Base-by-base conservation (phyloP, 805 yeast species). In the Candida ipomoeae region DNA sequence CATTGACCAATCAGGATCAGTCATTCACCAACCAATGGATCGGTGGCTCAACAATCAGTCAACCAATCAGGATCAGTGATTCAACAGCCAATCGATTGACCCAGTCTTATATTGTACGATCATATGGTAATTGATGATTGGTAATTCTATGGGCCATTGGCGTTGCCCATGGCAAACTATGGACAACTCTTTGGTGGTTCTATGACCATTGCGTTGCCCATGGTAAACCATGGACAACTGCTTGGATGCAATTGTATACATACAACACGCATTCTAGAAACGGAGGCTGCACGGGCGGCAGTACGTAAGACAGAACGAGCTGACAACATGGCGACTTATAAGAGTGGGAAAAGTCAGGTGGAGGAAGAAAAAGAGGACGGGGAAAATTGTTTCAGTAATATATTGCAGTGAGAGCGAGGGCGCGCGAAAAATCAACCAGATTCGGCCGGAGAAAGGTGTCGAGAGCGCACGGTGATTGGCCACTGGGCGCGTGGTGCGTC, bases 251-350 rank as follows among this genome's bases (percentile, higher is more conserved):
- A 36, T 43, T 20, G 29, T 26, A 40, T 48, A 63, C 66, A 57
- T 64, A 65, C 67, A 52, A 60, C 51, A 60, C 69, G 66, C 67
- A 63, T 54, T 57, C 61, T 57, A 54, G 61, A 57, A 44, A 57
- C 60, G 52, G 61, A 44, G 46, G 85, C 85, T 68, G 89, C 79
- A 79, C 89, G 86, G 71, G 88, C 81, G 71, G 89, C 89, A 70
- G 88, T 81, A 79, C 91, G 87, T 73, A 85, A 79, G 76, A 83
- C 81, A 74, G 90, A 82, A 82, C 94, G 89, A 70, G 84, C 81
- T 67, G 91, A 84, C 79, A 87, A 85, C 94, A 87, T 86, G 69
- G 62, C 75, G 61, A 60, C 62, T 60, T 55, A 50, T 46, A 17
- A 48, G 44, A 38, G 40, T 43, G 49, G 54, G 49, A 51, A 51